Base-by-base conservation (phyloP, 441 rosid species). In the Geranium incanum region DNA sequence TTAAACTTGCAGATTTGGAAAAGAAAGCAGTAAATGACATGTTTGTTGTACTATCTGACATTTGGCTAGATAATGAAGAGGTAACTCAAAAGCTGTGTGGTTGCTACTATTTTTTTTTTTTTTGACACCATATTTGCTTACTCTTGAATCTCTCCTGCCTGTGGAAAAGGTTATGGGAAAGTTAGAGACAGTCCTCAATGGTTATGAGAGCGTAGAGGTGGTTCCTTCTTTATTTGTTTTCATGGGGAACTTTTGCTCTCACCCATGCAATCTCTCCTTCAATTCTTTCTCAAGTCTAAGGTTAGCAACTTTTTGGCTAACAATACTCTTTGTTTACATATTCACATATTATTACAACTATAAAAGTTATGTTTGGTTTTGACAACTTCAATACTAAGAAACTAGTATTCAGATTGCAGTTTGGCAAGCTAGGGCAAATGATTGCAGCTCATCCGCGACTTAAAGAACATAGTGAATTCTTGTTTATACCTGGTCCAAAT, bases 221-320 rank as follows among this genome's bases (percentile, higher is more conserved):
- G 92, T 89, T 77, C 98, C 97, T 69, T 89, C 97, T 55, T 85
- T 93, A 66, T 92, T 95, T 83, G 96, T 95, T 69, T 90, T 95
- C 75, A 89, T 95, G 98, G 98, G 98, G 41, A 87, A 90, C 59
- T 90, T 92, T 73, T 89, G 88, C 77, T 92, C 95, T 69, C 87
- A 23, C 75, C 93, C 97, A 18, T 95, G 92, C 81, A 90, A 88
- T 77, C 85, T 89, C 74, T 75, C 96, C 28, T 95, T 87, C 77
- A 84, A 83, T 81, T 89, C 97, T 36, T 92, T 86, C 76, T 82
- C 90, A 76, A 84, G 71, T 79, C 92, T 90, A 68, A 92, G 95
- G 99, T 95, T 78, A 79, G 84, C 36, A 41, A 55, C 71, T 65
- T 38, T 38, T 75, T 74, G 23, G 67, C 55, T 36, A 65, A 50